phyloP scores from a whole-genome alignment of 495 filamentous ascomycete genomes.

The Mycothermus thermophilus region DNA sequence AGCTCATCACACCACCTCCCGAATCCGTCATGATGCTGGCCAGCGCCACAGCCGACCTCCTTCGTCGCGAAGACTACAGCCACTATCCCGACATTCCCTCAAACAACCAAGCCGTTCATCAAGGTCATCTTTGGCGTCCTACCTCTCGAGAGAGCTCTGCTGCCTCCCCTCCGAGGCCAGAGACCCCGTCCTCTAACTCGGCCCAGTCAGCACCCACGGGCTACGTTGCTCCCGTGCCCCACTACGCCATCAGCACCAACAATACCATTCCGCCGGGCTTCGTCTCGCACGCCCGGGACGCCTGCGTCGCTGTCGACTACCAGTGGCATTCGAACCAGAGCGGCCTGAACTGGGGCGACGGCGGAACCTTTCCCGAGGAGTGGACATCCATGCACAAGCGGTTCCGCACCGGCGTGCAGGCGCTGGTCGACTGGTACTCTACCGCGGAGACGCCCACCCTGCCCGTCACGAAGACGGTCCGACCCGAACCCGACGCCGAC shows the following conservation, averaged over 20 bases:
- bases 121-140: too few species aligned
- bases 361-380: slow-evolving; percentile 81
- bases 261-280: slow-evolving; percentile 77
- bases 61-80: slow-evolving; percentile 52
- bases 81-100: slow-evolving; percentile 29
- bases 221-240: slow-evolving; percentile 65
- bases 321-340: slow-evolving; percentile 86
- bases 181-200: too few species aligned
- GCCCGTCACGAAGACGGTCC: slow-evolving; percentile 25
- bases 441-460: slow-evolving; percentile 36
- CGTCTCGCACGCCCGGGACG: slow-evolving; percentile 81
- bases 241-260: slow-evolving; percentile 67
- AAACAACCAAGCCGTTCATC: too few species aligned
- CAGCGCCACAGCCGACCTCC: slow-evolving; percentile 69
- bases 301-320: slow-evolving; percentile 73
- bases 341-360: slow-evolving; percentile 66
- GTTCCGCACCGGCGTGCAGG: slow-evolving; percentile 61
- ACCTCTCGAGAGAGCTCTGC: slow-evolving; percentile 28
- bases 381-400: slow-evolving; percentile 90
- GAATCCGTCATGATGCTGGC: slow-evolving; percentile 74
- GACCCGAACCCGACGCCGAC: slow-evolving; percentile 12
- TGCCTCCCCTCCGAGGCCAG: slow-evolving; percentile 9
- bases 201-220: slow-evolving; percentile 15
- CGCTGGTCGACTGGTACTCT: slow-evolving; percentile 69
- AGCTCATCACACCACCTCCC: slow-evolving; percentile 79